phyloP scores from a whole-genome alignment of 2,329 filamentous ascomycete species.

The Fusarium oxysporum region DNA sequence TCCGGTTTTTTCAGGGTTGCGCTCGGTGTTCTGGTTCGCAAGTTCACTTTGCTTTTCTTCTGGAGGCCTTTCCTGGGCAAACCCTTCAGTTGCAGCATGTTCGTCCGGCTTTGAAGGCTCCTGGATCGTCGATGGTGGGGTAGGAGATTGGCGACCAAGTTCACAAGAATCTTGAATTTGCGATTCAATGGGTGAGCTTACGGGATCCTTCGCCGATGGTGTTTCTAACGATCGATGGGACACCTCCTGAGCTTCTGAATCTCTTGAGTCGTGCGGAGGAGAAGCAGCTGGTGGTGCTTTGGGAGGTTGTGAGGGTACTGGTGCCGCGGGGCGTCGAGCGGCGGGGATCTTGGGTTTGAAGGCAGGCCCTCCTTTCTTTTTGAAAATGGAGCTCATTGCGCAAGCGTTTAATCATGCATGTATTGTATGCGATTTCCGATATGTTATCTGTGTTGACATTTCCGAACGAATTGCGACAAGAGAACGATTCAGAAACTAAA shows the following conservation, averaged over 20 bases:
- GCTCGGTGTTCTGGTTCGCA: not conserved
- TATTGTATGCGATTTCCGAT: slow-evolving; percentile 16
- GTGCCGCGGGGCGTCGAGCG: slow-evolving; percentile 61
- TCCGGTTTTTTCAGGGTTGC: not conserved
- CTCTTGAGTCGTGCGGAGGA: slow-evolving; percentile 25
- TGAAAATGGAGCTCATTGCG: slow-evolving; percentile 75
- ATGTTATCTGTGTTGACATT: slow-evolving; percentile 34
- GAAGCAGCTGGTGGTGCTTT: slow-evolving; percentile 32
- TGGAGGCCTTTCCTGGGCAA: not conserved
- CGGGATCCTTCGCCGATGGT: not conserved
- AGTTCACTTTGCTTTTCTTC: not conserved
- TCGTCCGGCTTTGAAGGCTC: slow-evolving; percentile 29
- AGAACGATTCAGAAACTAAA: slow-evolving; percentile 24
- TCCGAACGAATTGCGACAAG: slow-evolving; percentile 8
- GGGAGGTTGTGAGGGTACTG: slow-evolving; percentile 44
- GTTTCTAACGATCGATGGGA: slow-evolving; percentile 8
- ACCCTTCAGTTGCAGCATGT: not conserved
- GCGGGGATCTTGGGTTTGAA: slow-evolving; percentile 78
- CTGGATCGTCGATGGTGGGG: slow-evolving; percentile 39
- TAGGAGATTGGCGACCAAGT: slow-evolving; percentile 33
- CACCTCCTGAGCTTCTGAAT: slow-evolving; percentile 18
- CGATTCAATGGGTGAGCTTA: slow-evolving; percentile 5
- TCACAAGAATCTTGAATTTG: slow-evolving; percentile 20
- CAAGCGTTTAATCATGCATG: slow-evolving; percentile 20
- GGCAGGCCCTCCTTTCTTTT: slow-evolving; percentile 70